A percentile compares a stretch with the other conserved stretches of the same genome.
Conservation (phyloP, 2,329 filamentous ascomycete genomes). For the Dactylellina cionopaga region DNA sequence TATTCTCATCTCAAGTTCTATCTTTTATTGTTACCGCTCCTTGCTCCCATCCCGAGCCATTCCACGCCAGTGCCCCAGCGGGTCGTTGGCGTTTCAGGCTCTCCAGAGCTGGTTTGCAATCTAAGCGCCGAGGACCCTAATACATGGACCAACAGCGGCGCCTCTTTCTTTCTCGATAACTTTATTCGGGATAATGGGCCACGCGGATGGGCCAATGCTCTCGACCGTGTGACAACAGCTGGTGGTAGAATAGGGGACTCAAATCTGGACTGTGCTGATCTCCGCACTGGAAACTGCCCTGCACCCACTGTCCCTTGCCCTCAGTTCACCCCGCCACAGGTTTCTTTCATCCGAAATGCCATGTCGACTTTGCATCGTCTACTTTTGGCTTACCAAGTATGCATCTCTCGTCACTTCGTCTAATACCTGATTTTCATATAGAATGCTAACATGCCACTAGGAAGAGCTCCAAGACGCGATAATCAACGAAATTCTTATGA, state of each 20-base stretch:
- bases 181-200: slow-evolving; percentile 8
- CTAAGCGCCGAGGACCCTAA: slow-evolving; percentile 5
- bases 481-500: slow-evolving; percentile 26
- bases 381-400: slow-evolving; percentile 17
- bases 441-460: not conserved
- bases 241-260: slow-evolving; percentile 20
- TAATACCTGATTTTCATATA: not conserved
- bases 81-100: slow-evolving; percentile 1
- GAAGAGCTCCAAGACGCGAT: slow-evolving; percentile 29
- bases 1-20: not conserved
- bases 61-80: slow-evolving; percentile 15
- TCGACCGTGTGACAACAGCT: slow-evolving; percentile 25
- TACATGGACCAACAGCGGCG: slow-evolving; percentile 35
- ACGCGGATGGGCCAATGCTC: slow-evolving; percentile 14
- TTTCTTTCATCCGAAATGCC: slow-evolving; percentile 24
- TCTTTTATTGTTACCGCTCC: not conserved
- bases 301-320: slow-evolving; percentile 22
- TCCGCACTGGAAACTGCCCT: slow-evolving; percentile 26
- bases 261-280: slow-evolving; percentile 29
- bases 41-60: not conserved
- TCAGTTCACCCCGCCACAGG: slow-evolving; percentile 22
- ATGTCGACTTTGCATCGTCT: slow-evolving; percentile 20
- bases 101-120: slow-evolving; percentile 3
- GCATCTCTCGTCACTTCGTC: not conserved
- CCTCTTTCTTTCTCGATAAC: slow-evolving; percentile 28